Conservation (phyloP, 805 yeast genomes). For the Ogataea pignaliae region DNA sequence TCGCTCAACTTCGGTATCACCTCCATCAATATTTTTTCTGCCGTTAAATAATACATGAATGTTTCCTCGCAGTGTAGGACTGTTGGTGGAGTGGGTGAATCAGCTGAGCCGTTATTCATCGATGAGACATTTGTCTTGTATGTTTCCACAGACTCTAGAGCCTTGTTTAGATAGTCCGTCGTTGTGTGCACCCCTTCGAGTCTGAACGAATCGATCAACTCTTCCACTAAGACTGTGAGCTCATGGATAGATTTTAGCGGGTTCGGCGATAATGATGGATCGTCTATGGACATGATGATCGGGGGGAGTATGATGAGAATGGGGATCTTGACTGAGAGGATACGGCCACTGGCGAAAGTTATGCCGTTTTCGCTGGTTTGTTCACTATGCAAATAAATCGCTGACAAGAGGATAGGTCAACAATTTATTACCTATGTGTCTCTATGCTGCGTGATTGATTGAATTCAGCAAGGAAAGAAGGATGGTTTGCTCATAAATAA, state of each 20-base stretch:
- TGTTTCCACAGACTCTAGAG: constrained; percentile 24
- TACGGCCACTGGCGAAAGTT: too few species aligned
- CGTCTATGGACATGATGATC: too few species aligned
- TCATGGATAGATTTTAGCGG: constrained; percentile 9
- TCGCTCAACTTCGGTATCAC: constrained; percentile 22
- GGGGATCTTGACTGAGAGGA: too few species aligned
- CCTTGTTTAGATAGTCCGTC: constrained; percentile 19
- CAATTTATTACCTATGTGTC: too few species aligned
- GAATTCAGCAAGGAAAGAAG: too few species aligned
- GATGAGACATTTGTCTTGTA: constrained; percentile 13
- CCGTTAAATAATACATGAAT: constrained; percentile 24
- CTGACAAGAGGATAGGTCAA: too few species aligned
- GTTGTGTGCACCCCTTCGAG: constrained; percentile 5
- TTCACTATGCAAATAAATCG: too few species aligned
- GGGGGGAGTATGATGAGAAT: too few species aligned
- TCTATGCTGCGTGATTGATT: too few species aligned
- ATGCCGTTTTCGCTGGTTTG: too few species aligned
- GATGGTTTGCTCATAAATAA: too few species aligned
- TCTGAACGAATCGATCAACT: constrained; percentile 10
- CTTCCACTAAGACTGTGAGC: constrained; percentile 13
- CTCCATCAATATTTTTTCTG: constrained; percentile 22
- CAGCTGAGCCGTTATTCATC: background rate
- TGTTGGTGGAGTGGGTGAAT: background rate
- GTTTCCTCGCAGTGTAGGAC: constrained; percentile 19
- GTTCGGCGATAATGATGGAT: too few species aligned